Percentiles rank a stretch among this genome's conserved stretches.
Evolutionary conservation across 169 alveolate genomes (phyloP).

Genomic region (Babesia caballi): DNA sequence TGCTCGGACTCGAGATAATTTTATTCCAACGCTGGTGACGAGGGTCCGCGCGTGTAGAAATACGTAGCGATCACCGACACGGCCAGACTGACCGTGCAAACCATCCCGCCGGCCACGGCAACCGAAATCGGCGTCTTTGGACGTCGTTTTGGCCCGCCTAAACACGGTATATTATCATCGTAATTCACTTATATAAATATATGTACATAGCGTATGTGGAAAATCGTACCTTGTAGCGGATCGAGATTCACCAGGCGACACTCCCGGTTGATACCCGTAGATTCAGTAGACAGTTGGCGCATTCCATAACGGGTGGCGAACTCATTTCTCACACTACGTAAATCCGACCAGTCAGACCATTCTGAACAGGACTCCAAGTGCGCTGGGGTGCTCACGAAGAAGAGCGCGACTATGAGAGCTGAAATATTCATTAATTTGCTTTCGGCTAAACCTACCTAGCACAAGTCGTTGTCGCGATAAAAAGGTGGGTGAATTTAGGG

Average conservation of each 20-base stretch:
- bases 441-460: too few relatives aligned
- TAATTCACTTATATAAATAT: neutral
- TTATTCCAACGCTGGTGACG: neutral
- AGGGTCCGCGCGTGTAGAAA: neutral
- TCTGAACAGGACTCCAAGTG: neutral
- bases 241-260: conserved; percentile 16
- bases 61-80: conserved; percentile 37
- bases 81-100: conserved; percentile 20
- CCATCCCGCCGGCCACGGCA: conserved; percentile 40
- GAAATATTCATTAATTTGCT: too few relatives aligned
- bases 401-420: too few relatives aligned
- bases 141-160: neutral
- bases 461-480: too few relatives aligned
- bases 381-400: neutral
- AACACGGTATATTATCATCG: neutral
- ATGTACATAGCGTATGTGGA: neutral
- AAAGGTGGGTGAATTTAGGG: too few relatives aligned
- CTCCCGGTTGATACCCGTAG: neutral
- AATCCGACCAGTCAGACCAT: conserved; percentile 24
- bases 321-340: neutral
- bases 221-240: conserved; percentile 1
- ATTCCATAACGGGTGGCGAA: neutral
- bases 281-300: neutral
- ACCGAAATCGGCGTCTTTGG: neutral
- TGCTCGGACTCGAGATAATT: conserved; percentile 70